A percentile compares a stretch with the other conserved stretches of the same genome.
These are phyloP conservation scores for Ceratocystis colombiana DNA, from an alignment of 2,329 filamentous ascomycete genomes.

Conservation along the genomic window DNA sequence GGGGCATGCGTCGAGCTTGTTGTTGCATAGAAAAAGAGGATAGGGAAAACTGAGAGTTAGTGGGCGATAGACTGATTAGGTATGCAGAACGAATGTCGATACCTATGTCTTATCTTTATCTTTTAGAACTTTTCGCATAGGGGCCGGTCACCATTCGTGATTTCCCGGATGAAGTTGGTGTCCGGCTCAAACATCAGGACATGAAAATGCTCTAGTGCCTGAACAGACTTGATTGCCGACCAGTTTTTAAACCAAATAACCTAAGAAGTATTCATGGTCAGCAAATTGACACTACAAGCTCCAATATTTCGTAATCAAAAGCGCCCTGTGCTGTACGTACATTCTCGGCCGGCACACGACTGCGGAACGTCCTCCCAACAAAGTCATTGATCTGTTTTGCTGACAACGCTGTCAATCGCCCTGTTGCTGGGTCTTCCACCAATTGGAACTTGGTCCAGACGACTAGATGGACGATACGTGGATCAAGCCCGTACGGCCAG, in stretches of 20 bases:
- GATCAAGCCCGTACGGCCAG: constrained; percentile 84
- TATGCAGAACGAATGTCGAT: too few species aligned
- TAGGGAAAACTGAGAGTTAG: too few species aligned
- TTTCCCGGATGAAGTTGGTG: constrained; percentile 52
- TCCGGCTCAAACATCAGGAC: constrained; percentile 79
- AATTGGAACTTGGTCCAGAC: constrained; percentile 88
- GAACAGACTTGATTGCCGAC: constrained; percentile 71
- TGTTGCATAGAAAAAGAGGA: constrained; percentile 5
- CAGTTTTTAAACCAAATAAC: constrained; percentile 57
- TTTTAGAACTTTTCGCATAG: constrained; percentile 40
- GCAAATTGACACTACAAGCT: not conserved
- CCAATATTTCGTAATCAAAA: not conserved
- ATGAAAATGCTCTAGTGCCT: constrained; percentile 87
- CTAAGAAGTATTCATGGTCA: constrained; percentile 26
- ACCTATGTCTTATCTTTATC: not conserved
- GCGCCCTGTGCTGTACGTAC: constrained; percentile 35
- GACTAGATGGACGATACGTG: constrained; percentile 69
- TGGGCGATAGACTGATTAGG: too few species aligned
- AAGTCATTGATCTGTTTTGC: constrained; percentile 59
- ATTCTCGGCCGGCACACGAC: constrained; percentile 41
- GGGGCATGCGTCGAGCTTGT: constrained; percentile 52
- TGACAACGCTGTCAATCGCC: constrained; percentile 55
- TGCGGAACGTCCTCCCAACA: constrained; percentile 56
- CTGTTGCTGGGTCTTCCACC: constrained; percentile 54
- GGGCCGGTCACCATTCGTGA: constrained; percentile 67